Conservation (phyloP, 2,329 filamentous ascomycete species). For the Dactylellina haptotyla region DNA sequence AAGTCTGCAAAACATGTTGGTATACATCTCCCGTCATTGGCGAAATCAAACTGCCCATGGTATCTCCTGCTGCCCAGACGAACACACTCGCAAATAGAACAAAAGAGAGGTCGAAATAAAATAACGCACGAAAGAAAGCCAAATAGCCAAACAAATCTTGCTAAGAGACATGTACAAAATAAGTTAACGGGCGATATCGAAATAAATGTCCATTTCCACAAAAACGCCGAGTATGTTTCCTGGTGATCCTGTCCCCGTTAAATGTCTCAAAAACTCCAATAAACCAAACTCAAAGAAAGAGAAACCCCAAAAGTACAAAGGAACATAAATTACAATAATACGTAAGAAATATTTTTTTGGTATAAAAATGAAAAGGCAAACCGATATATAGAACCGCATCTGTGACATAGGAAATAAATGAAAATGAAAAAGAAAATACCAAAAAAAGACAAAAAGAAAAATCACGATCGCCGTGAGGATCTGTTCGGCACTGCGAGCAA, state of each 20-base stretch:
- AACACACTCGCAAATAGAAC: too few relatives aligned
- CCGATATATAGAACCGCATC: too few relatives aligned
- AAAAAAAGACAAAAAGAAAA: conserved; percentile 1
- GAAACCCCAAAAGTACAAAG: background rate
- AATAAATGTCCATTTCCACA: background rate
- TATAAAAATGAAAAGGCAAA: too few relatives aligned
- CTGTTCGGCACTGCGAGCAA: background rate
- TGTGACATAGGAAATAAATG: background rate
- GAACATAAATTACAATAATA: background rate
- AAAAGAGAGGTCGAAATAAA: background rate
- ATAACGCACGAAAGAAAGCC: background rate
- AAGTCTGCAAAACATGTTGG: too few relatives aligned
- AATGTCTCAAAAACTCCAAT: conserved; percentile 3
- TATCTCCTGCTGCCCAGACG: background rate
- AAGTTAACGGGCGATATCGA: background rate
- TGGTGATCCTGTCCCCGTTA: background rate
- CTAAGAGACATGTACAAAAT: background rate
- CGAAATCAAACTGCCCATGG: background rate
- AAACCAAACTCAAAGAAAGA: background rate
- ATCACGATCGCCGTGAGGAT: conserved; percentile 14
- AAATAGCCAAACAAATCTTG: background rate
- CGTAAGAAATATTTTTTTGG: background rate
- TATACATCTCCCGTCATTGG: too few relatives aligned
- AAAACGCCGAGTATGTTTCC: background rate
- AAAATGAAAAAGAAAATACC: background rate